Base-by-base conservation (phyloP, 306 rosid species). In the Vigna mungo region DNA sequence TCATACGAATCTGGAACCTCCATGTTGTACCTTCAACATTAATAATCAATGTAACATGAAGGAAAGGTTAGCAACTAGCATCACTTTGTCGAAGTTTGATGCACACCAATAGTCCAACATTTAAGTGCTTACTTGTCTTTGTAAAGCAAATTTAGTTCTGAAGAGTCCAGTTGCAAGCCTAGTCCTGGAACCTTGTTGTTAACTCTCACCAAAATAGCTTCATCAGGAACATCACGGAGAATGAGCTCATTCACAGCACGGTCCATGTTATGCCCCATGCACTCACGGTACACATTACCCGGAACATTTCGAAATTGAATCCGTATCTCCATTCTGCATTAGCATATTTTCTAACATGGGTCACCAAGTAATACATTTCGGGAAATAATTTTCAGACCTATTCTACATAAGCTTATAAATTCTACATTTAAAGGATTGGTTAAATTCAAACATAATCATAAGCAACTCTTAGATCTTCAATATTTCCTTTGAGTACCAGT, bases 121-220 rank as follows among this genome's bases (percentile, higher is more conserved):
- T 64, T 74, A 7, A 78, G 81, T 64, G 75, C 90, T 87, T 88
- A 84, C 97, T 92, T 94, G 87, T 92, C 94, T 81, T 92, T 92
- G 76, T 92, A 92, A 44, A 90, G 97, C 82, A 94, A 70, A 84
- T 94, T 92, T 74, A 94, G 65, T 51, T 94, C 97, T 8, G 98
- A 90, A 74, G 92, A 90, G 85, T 94, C 97, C 87, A 94, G 84
- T 63, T 86, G 90, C 83, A 92, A 77, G 77, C 94, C 97, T 82
- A 94, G 66, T 72, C 98, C 98, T n/a, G 97, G 98, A 84, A 90
- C 85, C 86, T 90, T 94, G 70, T 92, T 94, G 88, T 94, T 94
- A 16, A 94, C 94, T 82, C 86, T 88, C 74, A 94, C 85, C 71
- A 94, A 79, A 79, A 94, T 90, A 79, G 98, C 93, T 84, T 94